Evolutionary conservation across 2,329 filamentous ascomycete species (phyloP).

Genomic region (Paracoccidioides lutzii): DNA sequence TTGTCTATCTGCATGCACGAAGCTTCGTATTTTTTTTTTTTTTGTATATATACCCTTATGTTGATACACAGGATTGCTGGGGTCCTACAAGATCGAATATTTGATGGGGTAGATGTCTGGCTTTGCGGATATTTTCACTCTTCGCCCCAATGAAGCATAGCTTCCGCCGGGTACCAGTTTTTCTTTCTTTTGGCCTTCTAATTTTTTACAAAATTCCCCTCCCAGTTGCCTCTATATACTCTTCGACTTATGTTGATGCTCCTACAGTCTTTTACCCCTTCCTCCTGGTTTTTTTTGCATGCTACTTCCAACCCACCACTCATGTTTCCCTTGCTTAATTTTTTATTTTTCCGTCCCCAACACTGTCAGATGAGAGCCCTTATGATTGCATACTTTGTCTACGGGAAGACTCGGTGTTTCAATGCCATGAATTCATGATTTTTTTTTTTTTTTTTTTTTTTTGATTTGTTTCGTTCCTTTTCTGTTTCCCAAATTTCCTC

Average conservation of each 20-base stretch:
- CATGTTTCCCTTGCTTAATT: neutral
- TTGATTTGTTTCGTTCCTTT: neutral
- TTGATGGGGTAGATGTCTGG: neutral
- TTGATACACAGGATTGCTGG: neutral
- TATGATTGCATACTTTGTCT: neutral
- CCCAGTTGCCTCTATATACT: neutral
- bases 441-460: neutral
- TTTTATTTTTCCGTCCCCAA: neutral
- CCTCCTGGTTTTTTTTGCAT: neutral
- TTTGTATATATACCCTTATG: too few relatives aligned
- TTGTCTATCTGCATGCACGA: too few relatives aligned
- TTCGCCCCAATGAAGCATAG: too few relatives aligned
- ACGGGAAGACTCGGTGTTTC: conserved; percentile 1
- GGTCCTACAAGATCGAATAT: neutral
- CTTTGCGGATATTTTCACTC: too few relatives aligned
- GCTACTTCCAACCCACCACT: too few relatives aligned
- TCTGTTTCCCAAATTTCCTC: too few relatives aligned
- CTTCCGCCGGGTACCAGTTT: neutral
- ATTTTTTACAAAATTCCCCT: neutral
- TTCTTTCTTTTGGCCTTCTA: neutral
- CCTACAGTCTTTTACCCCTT: neutral
- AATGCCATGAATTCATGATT: neutral
- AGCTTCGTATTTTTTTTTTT: too few relatives aligned
- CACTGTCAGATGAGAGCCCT: neutral
- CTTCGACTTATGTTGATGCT: neutral